Percentiles rank a stretch among this genome's conserved stretches.
Conservation (phyloP, 768 basidiomycete species). For the Lactarius hatsudake region DNA sequence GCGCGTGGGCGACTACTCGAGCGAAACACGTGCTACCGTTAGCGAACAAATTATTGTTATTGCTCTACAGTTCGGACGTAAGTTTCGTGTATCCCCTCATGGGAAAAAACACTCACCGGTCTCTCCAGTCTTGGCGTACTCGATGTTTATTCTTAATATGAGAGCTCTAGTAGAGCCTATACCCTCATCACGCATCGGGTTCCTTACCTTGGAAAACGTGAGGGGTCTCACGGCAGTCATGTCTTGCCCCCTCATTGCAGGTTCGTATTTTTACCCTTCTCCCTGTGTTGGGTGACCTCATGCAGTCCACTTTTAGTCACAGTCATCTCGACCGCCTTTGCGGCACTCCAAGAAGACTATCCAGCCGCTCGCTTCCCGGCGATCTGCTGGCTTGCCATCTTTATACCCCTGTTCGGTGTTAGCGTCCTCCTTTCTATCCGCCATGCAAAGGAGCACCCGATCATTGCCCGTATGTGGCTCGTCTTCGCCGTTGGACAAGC, state of each 20-base stretch:
- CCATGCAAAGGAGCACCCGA: slow-evolving; percentile 11
- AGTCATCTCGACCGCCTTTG: slow-evolving; percentile 19
- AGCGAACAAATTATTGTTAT: slow-evolving; percentile 13
- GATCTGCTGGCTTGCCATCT: slow-evolving; percentile 23
- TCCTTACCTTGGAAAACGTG: slow-evolving; percentile 7
- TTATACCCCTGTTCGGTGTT: slow-evolving; percentile 23
- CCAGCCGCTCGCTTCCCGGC: slow-evolving; percentile 19
- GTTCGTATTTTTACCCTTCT: not conserved
- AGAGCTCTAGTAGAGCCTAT: slow-evolving; percentile 23
- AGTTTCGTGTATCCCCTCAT: not conserved
- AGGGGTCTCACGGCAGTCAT: slow-evolving; percentile 16
- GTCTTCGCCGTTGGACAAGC: slow-evolving; percentile 21
- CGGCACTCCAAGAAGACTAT: slow-evolving; percentile 21
- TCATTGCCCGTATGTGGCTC: slow-evolving; percentile 23
- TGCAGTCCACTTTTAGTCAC: slow-evolving; percentile 1
- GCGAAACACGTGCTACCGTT: slow-evolving; percentile 1
- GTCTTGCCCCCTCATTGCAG: slow-evolving; percentile 14
- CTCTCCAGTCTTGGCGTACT: slow-evolving; percentile 16
- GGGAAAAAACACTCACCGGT: not conserved
- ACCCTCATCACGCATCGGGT: not conserved
- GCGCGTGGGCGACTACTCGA: slow-evolving; percentile 7
- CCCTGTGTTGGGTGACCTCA: not conserved
- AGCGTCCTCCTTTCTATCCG: slow-evolving; percentile 19
- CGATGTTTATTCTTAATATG: slow-evolving; percentile 20
- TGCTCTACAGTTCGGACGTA: slow-evolving; percentile 20